Conservation (phyloP, 331 rosid genomes). For the Malus hybrid region DNA sequence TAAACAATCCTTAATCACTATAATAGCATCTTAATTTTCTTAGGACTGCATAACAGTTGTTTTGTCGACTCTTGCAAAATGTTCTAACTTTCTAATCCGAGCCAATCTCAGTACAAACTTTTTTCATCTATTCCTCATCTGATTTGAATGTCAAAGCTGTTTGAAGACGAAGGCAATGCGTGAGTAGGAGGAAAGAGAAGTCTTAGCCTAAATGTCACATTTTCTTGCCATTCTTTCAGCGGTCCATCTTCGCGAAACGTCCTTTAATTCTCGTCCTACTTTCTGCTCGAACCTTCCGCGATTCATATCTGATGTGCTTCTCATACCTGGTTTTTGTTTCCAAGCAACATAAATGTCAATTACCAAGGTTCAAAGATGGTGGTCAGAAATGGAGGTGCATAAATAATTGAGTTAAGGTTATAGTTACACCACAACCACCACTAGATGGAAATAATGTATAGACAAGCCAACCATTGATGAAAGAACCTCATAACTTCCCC, state of each 20-base stretch:
- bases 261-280: constrained; percentile 78
- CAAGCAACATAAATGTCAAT: constrained; percentile 12
- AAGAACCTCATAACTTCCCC: background rate
- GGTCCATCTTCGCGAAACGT: constrained; percentile 68
- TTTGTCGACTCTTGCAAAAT: background rate
- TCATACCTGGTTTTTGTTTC: constrained; percentile 51
- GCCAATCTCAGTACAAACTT: background rate
- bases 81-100: too few species aligned
- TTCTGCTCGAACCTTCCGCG: constrained; percentile 80
- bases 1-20: background rate
- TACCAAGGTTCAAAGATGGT: too few species aligned
- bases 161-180: background rate
- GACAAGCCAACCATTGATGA: background rate
- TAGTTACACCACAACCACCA: background rate
- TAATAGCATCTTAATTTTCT: background rate
- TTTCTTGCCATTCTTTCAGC: constrained; percentile 32
- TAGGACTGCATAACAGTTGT: background rate
- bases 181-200: background rate
- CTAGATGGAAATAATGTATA: background rate
- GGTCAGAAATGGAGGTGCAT: background rate
- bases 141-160: background rate
- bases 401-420: background rate
- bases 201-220: background rate
- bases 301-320: constrained; percentile 77
- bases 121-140: background rate